Conservation (phyloP, 2,329 filamentous ascomycete genomes). For the Aspergillus sp. region DNA sequence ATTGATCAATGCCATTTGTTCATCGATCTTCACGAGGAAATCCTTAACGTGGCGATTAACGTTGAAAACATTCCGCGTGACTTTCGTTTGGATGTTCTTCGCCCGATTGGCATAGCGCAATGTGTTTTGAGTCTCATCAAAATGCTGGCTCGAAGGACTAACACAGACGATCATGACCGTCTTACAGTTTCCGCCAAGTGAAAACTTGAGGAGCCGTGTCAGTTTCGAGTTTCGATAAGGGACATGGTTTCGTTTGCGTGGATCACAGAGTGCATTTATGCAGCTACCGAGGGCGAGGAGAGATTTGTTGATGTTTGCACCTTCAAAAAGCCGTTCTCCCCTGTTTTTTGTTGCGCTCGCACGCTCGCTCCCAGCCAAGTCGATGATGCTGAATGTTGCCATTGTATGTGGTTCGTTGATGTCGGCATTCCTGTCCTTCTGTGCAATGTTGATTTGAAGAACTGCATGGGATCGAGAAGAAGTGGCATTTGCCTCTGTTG, state of each 20-base stretch:
- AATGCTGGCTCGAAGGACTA: constrained; percentile 93
- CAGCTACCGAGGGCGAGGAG: constrained; percentile 91
- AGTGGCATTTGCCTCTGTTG: constrained; percentile 94
- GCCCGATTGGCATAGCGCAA: constrained; percentile 94
- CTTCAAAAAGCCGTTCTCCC: constrained; percentile 85
- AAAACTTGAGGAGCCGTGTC: constrained; percentile 93
- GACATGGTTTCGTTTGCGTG: constrained; percentile 86
- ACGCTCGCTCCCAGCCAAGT: constrained; percentile 91
- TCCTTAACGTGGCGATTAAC: constrained; percentile 99
- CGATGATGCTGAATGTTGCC: constrained; percentile 97
- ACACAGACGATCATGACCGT: constrained; percentile 99
- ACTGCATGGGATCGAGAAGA: constrained; percentile 97
- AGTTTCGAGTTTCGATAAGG: constrained; percentile 98
- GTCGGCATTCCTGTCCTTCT: constrained; percentile 89
- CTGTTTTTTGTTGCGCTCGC: constrained; percentile 96
- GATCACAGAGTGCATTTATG: constrained; percentile 96
- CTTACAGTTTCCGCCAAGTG: constrained; percentile 94
- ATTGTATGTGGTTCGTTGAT: constrained; percentile 96
- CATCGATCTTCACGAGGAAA: constrained; percentile 98
- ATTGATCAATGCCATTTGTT: constrained; percentile 96
- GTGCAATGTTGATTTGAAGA: constrained; percentile 91
- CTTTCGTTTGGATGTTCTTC: constrained; percentile 99
- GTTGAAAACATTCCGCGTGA: constrained; percentile 98
- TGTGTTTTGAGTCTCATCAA: constrained; percentile 97
- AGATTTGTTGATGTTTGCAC: constrained; percentile 99